Evolutionary conservation across 192 early-diverging fungal genomes (phyloP).

Genomic region (Rhizoclosmatium sp.): DNA sequence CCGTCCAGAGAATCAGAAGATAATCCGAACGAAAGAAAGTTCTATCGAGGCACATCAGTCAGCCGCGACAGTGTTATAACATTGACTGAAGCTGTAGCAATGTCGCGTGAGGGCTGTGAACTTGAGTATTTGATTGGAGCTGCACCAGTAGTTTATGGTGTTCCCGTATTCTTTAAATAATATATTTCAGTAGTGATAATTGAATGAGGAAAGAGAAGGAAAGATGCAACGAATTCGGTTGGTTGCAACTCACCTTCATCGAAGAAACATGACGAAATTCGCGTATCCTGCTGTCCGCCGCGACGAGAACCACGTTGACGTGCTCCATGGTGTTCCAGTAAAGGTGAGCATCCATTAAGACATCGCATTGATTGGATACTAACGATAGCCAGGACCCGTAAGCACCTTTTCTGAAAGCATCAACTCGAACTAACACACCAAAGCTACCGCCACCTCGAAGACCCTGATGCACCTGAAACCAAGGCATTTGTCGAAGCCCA

Average conservation of each 20-base stretch:
- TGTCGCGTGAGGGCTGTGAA: slow-evolving; percentile 74
- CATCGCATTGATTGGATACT: not conserved
- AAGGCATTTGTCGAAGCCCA: slow-evolving; percentile 72
- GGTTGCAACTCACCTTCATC: not conserved
- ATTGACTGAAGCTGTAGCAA: slow-evolving; percentile 77
- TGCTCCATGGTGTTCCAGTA: slow-evolving; percentile 45
- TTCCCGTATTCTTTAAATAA: slow-evolving; percentile 64
- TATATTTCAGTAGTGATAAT: not conserved
- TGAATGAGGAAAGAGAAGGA: not conserved
- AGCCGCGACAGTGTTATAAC: slow-evolving; percentile 46
- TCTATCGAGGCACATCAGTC: not conserved
- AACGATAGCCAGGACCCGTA: slow-evolving; percentile 19
- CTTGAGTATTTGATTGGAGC: slow-evolving; percentile 90
- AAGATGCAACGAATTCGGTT: not conserved
- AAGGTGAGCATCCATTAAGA: not conserved
- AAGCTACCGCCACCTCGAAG: slow-evolving; percentile 61
- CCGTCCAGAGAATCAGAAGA: not conserved
- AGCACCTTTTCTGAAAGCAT: not conserved
- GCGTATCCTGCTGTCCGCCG: slow-evolving; percentile 60
- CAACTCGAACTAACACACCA: not conserved
- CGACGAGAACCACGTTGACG: slow-evolving; percentile 54
- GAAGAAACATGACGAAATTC: slow-evolving; percentile 19
- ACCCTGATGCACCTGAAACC: slow-evolving; percentile 69
- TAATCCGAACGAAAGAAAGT: not conserved
- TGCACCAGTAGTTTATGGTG: slow-evolving; percentile 92